Conservation (phyloP, 2,329 filamentous ascomycete species). For the Gnomoniopsis sp. region DNA sequence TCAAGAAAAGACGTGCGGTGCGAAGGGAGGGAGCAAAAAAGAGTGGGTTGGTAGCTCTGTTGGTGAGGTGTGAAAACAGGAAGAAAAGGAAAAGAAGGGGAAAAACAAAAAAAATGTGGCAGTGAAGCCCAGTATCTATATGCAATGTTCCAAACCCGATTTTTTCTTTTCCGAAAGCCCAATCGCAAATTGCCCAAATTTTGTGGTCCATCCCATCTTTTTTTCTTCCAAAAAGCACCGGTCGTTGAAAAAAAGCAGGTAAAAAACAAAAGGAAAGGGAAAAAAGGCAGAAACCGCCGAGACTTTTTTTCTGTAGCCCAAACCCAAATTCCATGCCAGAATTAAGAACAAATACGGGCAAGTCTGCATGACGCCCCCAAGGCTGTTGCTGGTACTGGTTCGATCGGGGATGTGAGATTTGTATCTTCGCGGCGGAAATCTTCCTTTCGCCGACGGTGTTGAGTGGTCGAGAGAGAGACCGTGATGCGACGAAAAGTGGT, state of each 20-base stretch:
- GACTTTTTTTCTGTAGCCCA: slow-evolving; percentile 19
- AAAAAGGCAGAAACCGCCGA: slow-evolving; percentile 2
- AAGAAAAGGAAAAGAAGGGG: slow-evolving; percentile 11
- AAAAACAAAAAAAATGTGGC: slow-evolving; percentile 9
- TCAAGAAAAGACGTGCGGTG: slow-evolving; percentile 23
- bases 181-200: slow-evolving; percentile 11
- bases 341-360: not conserved
- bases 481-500: slow-evolving; percentile 6
- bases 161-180: slow-evolving; percentile 21
- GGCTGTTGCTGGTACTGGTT: not conserved
- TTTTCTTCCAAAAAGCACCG: slow-evolving; percentile 14
- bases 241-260: not conserved
- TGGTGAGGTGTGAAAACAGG: not conserved
- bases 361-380: not conserved
- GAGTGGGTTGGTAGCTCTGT: not conserved
- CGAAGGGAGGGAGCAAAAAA: not conserved
- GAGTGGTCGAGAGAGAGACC: not conserved
- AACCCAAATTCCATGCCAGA: slow-evolving; percentile 14
- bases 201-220: slow-evolving; percentile 15
- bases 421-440: slow-evolving; percentile 1
- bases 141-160: slow-evolving; percentile 23
- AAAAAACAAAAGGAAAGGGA: slow-evolving; percentile 4
- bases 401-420: not conserved
- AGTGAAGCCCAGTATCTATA: slow-evolving; percentile 25
- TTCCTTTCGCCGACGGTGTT: slow-evolving; percentile 9